phyloP scores from a whole-genome alignment of 2,329 filamentous ascomycete species.

The Orbilia blumenaviensis region DNA sequence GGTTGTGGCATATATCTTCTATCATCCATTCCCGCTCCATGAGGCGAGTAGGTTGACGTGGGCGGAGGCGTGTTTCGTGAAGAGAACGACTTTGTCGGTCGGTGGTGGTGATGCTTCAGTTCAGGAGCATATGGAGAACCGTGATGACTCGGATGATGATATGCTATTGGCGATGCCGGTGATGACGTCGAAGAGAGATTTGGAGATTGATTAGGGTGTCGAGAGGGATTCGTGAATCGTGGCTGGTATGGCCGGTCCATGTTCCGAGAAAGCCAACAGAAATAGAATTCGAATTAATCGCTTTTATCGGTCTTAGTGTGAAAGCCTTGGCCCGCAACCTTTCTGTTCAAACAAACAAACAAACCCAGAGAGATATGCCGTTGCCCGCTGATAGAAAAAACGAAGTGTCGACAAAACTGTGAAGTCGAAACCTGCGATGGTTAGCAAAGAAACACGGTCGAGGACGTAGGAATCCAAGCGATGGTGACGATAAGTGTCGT shows the following conservation, averaged over 20 bases:
- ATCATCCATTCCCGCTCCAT: slow-evolving; percentile 47
- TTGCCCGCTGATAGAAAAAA: slow-evolving; percentile 19
- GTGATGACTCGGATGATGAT: slow-evolving; percentile 49
- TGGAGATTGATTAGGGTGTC: slow-evolving; percentile 50
- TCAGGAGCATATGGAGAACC: slow-evolving; percentile 41
- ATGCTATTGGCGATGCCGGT: slow-evolving; percentile 45
- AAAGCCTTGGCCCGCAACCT: slow-evolving; percentile 41
- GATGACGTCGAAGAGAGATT: slow-evolving; percentile 50
- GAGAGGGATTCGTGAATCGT: slow-evolving; percentile 47
- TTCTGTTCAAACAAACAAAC: slow-evolving; percentile 27
- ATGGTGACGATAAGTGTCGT: slow-evolving; percentile 52
- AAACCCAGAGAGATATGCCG: slow-evolving; percentile 4
- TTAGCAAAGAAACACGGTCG: slow-evolving; percentile 14
- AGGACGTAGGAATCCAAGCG: slow-evolving; percentile 23
- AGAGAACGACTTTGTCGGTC: slow-evolving; percentile 48
- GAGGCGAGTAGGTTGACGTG: slow-evolving; percentile 33
- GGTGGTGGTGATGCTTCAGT: slow-evolving; percentile 48
- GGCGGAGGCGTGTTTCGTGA: slow-evolving; percentile 52
- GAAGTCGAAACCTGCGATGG: slow-evolving; percentile 3
- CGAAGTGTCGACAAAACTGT: slow-evolving; percentile 13
- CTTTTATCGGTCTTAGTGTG: slow-evolving; percentile 32
- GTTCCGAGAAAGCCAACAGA: slow-evolving; percentile 33
- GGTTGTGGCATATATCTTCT: slow-evolving; percentile 51
- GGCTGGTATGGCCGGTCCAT: slow-evolving; percentile 53
- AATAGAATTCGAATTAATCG: slow-evolving; percentile 20